Evolutionary conservation across 2,329 filamentous ascomycete species (phyloP).

Genomic region (Claviceps sp.): DNA sequence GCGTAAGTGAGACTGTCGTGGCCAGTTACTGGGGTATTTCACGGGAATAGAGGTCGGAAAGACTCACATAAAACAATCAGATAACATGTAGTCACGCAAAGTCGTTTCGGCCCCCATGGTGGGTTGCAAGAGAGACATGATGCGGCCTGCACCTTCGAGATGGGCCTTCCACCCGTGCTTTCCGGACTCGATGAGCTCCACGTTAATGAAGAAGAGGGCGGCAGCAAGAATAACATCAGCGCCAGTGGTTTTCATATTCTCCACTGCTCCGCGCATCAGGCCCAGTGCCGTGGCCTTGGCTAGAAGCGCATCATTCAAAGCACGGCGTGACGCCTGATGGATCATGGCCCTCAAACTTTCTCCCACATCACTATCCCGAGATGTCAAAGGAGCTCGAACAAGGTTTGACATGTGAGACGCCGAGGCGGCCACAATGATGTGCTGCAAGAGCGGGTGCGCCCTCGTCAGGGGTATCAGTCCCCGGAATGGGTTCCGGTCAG

Average conservation of each 20-base stretch:
- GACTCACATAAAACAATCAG: conserved; percentile 33
- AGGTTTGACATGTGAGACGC: conserved; percentile 35
- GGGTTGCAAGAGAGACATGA: conserved; percentile 28
- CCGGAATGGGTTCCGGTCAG: conserved; percentile 33
- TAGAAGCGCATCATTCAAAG: conserved; percentile 29
- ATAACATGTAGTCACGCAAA: conserved; percentile 31
- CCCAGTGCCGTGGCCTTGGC: conserved; percentile 32
- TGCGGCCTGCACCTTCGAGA: conserved; percentile 30
- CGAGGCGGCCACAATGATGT: conserved; percentile 34
- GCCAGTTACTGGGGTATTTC: not conserved
- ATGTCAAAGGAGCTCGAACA: conserved; percentile 18
- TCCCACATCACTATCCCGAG: not conserved
- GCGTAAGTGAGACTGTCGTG: not conserved
- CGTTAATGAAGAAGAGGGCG: conserved; percentile 35
- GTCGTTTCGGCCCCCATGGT: conserved; percentile 19
- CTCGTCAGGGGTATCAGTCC: conserved; percentile 28
- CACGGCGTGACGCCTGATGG: conserved; percentile 12
- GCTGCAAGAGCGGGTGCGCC: conserved; percentile 27
- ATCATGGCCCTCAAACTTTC: conserved; percentile 2
- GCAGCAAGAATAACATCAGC: conserved; percentile 31
- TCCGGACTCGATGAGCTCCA: conserved; percentile 36
- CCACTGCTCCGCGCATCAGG: conserved; percentile 27
- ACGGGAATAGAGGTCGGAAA: not conserved
- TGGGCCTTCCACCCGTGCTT: conserved; percentile 34
- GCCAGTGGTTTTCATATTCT: conserved; percentile 22